Conservation (phyloP, 2,329 filamentous ascomycete genomes). For the Phoma sp. region DNA sequence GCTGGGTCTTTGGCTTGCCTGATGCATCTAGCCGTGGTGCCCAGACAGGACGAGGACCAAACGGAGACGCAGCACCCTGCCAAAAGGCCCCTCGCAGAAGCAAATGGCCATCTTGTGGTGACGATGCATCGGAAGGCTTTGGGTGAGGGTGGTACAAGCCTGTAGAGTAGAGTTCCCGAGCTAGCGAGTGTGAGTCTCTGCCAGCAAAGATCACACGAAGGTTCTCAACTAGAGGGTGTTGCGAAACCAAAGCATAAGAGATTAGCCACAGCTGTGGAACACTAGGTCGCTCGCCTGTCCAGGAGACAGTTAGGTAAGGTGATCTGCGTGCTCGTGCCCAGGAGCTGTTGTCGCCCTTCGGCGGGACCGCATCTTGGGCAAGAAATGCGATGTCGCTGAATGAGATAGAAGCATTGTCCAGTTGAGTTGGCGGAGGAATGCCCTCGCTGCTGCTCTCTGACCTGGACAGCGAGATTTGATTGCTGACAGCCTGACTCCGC, state of each 20-base stretch:
- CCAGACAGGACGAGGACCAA: constrained; percentile 52
- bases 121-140: constrained; percentile 42
- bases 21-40: constrained; percentile 42
- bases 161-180: constrained; percentile 49
- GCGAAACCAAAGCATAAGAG: constrained; percentile 54
- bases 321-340: constrained; percentile 56
- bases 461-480: constrained; percentile 32
- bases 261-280: constrained; percentile 57
- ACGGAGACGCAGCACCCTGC: constrained; percentile 53
- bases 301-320: constrained; percentile 52
- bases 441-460: constrained; percentile 26
- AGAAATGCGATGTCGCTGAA: constrained; percentile 42
- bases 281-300: constrained; percentile 50
- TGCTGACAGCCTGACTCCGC: constrained; percentile 25
- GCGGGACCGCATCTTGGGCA: constrained; percentile 30
- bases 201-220: constrained; percentile 53
- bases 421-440: constrained; percentile 28
- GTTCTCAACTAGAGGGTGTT: constrained; percentile 53
- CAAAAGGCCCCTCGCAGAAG: constrained; percentile 58
- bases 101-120: constrained; percentile 51
- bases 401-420: constrained; percentile 37
- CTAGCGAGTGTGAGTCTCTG: constrained; percentile 44
- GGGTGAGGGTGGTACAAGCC: constrained; percentile 55
- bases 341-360: constrained; percentile 45
- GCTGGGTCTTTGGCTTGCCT: constrained; percentile 48